Percentiles rank a stretch among this genome's conserved stretches.
Evolutionary conservation across 495 filamentous ascomycete species (phyloP).

Genomic region (Neurospora sp.): DNA sequence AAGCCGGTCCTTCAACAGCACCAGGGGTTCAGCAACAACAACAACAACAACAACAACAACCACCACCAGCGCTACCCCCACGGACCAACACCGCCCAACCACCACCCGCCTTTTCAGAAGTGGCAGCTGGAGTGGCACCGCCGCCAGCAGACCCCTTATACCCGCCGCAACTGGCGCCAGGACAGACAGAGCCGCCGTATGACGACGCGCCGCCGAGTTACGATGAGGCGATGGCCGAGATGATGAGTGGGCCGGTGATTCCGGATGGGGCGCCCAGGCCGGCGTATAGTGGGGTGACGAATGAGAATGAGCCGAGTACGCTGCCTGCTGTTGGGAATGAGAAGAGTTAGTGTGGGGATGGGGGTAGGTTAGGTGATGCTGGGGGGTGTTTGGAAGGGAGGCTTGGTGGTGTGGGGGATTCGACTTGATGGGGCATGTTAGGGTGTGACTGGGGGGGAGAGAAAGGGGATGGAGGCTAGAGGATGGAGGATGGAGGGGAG

Average conservation of each 20-base stretch:
- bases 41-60: background rate
- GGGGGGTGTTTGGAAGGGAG: no score
- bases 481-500: no score
- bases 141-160: constrained; percentile 28
- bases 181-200: constrained; percentile 24
- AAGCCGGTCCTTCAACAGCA: constrained; percentile 8
- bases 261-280: constrained; percentile 24
- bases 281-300: constrained; percentile 38
- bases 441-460: no score
- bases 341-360: constrained; percentile 12
- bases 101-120: constrained; percentile 9
- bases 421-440: no score
- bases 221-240: constrained; percentile 82
- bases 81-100: constrained; percentile 14
- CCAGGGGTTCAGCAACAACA: background rate
- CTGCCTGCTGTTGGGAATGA: constrained; percentile 17
- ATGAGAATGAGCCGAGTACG: constrained; percentile 37
- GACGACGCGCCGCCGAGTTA: constrained; percentile 71
- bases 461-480: no score
- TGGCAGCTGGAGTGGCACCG: background rate
- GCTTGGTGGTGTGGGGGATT: no score
- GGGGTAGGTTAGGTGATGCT: no score
- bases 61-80: constrained; percentile 3
- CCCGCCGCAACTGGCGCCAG: constrained; percentile 33
- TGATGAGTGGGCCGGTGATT: constrained; percentile 39